Conservation (phyloP, 768 basidiomycete species). For the Tulasnella sp. region DNA sequence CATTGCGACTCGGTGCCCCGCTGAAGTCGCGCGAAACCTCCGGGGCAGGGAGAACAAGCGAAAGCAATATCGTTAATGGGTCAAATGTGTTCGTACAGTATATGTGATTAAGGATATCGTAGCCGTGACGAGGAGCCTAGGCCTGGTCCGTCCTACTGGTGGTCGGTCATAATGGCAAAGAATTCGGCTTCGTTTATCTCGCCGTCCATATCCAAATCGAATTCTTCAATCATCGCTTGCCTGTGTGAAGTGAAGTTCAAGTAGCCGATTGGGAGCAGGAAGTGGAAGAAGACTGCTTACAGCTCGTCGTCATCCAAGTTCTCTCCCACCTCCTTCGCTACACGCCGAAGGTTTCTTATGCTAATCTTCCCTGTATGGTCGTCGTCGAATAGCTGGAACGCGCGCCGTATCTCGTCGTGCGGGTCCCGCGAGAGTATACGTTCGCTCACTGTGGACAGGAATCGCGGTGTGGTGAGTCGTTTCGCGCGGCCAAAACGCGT, state of each 20-base stretch:
- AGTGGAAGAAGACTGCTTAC: constrained; percentile 56
- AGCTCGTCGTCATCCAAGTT: constrained; percentile 93
- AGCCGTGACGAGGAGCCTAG: not conserved
- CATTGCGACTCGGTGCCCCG: not conserved
- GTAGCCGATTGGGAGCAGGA: not conserved
- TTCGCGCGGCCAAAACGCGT: constrained; percentile 44
- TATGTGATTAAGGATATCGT: not conserved
- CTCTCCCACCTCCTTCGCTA: constrained; percentile 97
- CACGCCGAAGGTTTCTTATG: constrained; percentile 84
- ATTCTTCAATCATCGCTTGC: constrained; percentile 99
- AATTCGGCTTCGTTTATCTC: constrained; percentile 98
- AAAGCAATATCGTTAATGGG: not conserved
- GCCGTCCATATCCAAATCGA: constrained; percentile 97
- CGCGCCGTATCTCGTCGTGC: constrained; percentile 92
- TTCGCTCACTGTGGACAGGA: constrained; percentile 74
- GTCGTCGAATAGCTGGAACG: constrained; percentile 89
- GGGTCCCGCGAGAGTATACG: constrained; percentile 93
- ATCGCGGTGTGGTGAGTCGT: not conserved
- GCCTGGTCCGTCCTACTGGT: constrained; percentile 45
- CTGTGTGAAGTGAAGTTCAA: constrained; percentile 49
- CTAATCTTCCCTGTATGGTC: constrained; percentile 94
- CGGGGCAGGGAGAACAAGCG: not conserved
- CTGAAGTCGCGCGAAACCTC: not conserved
- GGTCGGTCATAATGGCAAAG: constrained; percentile 95
- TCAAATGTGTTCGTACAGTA: not conserved